Percentiles rank a stretch among this genome's conserved stretches.
Evolutionary conservation across 2,329 filamentous ascomycete species (phyloP).

Genomic region (Geosmithia morbida): DNA sequence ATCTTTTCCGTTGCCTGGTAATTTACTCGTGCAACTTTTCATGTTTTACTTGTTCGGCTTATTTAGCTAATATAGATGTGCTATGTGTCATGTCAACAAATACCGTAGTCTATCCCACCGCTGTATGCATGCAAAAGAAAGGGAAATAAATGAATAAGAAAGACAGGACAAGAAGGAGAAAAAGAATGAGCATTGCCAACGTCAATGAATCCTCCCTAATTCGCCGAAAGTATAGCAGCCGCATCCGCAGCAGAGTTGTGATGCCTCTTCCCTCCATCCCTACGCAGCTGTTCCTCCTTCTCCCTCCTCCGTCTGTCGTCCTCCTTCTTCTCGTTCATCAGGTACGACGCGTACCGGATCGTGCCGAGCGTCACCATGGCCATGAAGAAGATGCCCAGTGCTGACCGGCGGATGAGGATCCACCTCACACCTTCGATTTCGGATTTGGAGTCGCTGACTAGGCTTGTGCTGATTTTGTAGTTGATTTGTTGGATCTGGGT

Average conservation of each 20-base stretch:
- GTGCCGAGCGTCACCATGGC: constrained; percentile 44
- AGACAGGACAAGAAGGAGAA: too few species aligned
- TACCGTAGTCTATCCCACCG: too few species aligned
- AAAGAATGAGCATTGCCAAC: too few species aligned
- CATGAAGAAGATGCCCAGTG: constrained; percentile 53
- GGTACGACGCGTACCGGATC: constrained; percentile 45
- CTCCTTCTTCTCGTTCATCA: constrained; percentile 32
- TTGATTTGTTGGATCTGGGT: constrained; percentile 76
- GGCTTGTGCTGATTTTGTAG: constrained; percentile 83
- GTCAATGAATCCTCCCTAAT: constrained; percentile 14
- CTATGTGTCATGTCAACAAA: too few species aligned
- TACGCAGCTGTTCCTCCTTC: constrained; percentile 26
- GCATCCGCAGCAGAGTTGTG: constrained; percentile 33
- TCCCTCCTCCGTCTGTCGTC: constrained; percentile 27
- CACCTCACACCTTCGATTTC: constrained; percentile 86
- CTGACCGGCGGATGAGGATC: constrained; percentile 56
- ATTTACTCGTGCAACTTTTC: too few species aligned
- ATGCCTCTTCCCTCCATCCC: constrained; percentile 29
- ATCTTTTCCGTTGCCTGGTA: too few species aligned
- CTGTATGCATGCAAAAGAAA: too few species aligned
- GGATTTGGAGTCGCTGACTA: constrained; percentile 82
- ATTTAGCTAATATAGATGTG: too few species aligned
- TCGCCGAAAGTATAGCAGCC: constrained; percentile 43
- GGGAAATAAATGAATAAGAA: too few species aligned
- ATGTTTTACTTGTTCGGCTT: too few species aligned